phyloP scores from a whole-genome alignment of 164 flowering plant species.

The Stephania japonica region DNA sequence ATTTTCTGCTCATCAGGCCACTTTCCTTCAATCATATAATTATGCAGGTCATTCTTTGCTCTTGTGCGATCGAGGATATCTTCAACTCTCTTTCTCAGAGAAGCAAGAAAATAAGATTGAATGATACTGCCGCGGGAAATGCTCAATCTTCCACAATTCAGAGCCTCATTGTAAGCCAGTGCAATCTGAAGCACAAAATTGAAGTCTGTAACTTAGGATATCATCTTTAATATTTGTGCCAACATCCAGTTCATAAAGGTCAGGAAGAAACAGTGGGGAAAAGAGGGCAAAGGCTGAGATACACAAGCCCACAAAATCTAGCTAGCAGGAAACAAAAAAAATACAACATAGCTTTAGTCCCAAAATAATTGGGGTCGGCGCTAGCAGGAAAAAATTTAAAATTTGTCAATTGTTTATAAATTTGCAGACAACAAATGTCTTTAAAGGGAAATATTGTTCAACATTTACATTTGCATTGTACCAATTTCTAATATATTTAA shows the following conservation, averaged over 20 bases:
- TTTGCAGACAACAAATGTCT: no score
- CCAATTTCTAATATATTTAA: not conserved
- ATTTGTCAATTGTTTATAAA: no score
- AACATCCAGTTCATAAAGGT: not conserved
- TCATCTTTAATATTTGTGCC: not conserved
- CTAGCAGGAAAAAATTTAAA: no score
- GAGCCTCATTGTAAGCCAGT: slow-evolving; percentile 66
- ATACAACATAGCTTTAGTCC: no score
- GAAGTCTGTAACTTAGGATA: not conserved
- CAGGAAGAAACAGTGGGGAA: not conserved
- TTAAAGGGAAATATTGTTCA: no score
- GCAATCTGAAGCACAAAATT: slow-evolving; percentile 55
- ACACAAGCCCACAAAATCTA: not conserved
- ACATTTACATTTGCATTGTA: no score
- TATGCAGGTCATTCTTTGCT: slow-evolving; percentile 27
- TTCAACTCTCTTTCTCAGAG: slow-evolving; percentile 66
- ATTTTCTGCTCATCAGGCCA: slow-evolving; percentile 47
- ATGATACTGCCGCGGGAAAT: slow-evolving; percentile 54
- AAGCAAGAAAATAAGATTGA: slow-evolving; percentile 67
- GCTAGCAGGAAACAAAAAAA: not conserved
- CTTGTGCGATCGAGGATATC: slow-evolving; percentile 41
- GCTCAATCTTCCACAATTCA: slow-evolving; percentile 52
- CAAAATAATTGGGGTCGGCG: no score
- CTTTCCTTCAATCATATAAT: slow-evolving; percentile 44
- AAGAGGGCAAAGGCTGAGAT: no score